Evolutionary conservation across 306 rosid genomes (phyloP), one percentile per base, ranked within the genome.

Genomic region (Dalbergia cochinchinensis): DNA sequence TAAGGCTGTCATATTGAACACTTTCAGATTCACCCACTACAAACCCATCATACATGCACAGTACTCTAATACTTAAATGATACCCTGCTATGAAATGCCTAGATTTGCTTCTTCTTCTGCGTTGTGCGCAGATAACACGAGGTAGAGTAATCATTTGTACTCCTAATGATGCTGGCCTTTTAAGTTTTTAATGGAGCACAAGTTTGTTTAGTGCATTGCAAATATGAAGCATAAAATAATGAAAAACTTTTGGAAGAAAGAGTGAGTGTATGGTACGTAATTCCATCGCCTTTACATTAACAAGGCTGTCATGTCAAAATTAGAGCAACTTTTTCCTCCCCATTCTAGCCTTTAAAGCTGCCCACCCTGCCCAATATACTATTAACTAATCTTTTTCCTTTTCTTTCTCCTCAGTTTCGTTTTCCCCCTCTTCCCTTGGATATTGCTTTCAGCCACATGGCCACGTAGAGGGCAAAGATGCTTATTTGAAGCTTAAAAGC

Each of bases 291-390:
- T 90, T 91, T 93, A 82, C 89, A 85, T 86, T 77, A 91, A 88
- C 88, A 90, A 93, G 90, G 94, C 97, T 87, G 97, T 86, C 96
- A 82, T 86, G 88, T 90, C 98, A 90, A 94, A 94, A 90, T 90
- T 87, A 74, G 94, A 81, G 88, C 88, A 86, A 89, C 98, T 91
- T 90, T 93, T 94, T 81, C 87, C 62, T 83, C 78, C 84, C 78
- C 66, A 31, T 80, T 91, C 82, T 77, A 55, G 72, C 87, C 86
- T 87, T 91, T 88, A 85, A 84, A 88, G 92, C 88, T 85, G 92
- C 90, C 91, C 82, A 81, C 80, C 83, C 85, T 87, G 89, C 92
- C 89, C 88, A 82, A 60, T 82, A 80, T 82, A 80, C 82, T 72
- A 80, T 85, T 84, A 80, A 72, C 81, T 81, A 84, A 55, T 83